Evolutionary conservation across 2,329 filamentous ascomycete species (phyloP).

Genomic region (Didymosphaeria variabile): DNA sequence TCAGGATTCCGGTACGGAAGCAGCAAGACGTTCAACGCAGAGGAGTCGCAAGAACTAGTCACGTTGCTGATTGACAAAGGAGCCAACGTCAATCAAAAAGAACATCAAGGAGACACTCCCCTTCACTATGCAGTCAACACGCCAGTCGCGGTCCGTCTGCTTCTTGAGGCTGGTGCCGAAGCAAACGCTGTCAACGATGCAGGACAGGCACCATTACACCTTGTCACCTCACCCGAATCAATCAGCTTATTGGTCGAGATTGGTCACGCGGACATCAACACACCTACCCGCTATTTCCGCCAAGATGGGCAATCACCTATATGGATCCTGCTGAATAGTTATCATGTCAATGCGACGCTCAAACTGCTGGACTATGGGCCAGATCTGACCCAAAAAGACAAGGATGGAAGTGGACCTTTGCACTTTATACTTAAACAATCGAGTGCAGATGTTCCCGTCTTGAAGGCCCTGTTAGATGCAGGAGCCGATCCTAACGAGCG

Average conservation of each 20-base stretch:
- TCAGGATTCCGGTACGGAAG: neutral
- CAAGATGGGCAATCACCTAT: conserved; percentile 12
- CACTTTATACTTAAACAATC: conserved; percentile 9
- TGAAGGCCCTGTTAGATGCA: conserved; percentile 12
- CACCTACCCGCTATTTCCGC: neutral
- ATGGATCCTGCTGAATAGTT: neutral
- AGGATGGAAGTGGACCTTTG: conserved; percentile 15
- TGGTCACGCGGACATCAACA: conserved; percentile 18
- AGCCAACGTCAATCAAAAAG: conserved; percentile 16
- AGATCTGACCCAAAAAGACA: conserved; percentile 14
- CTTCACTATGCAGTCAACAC: conserved; percentile 17
- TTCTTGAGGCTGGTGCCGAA: conserved; percentile 23
- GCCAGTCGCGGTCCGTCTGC: conserved; percentile 10
- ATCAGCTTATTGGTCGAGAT: conserved; percentile 16
- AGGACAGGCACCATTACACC: conserved; percentile 15
- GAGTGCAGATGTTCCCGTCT: neutral
- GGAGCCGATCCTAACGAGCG: conserved; percentile 19
- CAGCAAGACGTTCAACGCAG: neutral
- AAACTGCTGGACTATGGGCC: conserved; percentile 19
- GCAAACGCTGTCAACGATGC: conserved; percentile 14
- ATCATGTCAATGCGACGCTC: neutral
- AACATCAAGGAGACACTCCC: conserved; percentile 2
- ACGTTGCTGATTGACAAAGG: conserved; percentile 15
- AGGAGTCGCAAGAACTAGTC: conserved; percentile 3
- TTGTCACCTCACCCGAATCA: neutral